Conservation (phyloP, 2,329 filamentous ascomycete genomes). For the Pseudogymnoascus sp. region DNA sequence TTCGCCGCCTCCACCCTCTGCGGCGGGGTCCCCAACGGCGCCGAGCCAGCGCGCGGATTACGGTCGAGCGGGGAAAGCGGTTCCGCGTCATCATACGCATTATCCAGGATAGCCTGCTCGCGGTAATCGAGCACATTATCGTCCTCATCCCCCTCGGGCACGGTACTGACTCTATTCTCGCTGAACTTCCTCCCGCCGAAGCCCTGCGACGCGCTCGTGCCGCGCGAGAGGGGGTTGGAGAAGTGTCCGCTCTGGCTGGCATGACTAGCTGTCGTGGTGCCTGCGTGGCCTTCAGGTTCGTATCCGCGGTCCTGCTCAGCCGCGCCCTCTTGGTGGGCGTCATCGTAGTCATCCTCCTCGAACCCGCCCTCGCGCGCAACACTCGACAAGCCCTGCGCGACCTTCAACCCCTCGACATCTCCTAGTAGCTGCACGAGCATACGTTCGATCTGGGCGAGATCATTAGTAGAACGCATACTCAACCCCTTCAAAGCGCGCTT, state of each 20-base stretch:
- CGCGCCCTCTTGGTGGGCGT: constrained; percentile 44
- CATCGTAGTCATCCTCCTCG: constrained; percentile 58
- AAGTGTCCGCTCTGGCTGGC: constrained; percentile 70
- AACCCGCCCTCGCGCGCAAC: constrained; percentile 47
- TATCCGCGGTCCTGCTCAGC: constrained; percentile 67
- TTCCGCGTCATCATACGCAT: constrained; percentile 51
- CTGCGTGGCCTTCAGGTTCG: constrained; percentile 72
- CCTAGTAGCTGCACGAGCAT: constrained; percentile 87
- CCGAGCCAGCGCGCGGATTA: constrained; percentile 41
- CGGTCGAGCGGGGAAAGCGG: constrained; percentile 53
- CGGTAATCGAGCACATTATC: constrained; percentile 45
- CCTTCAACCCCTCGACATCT: constrained; percentile 80
- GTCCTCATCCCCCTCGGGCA: constrained; percentile 75
- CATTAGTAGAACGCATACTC: constrained; percentile 77
- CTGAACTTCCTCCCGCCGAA: constrained; percentile 44
- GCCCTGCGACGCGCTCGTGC: constrained; percentile 30
- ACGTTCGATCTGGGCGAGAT: constrained; percentile 79
- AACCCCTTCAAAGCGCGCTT: constrained; percentile 86
- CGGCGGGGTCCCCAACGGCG: constrained; percentile 50
- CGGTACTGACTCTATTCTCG: constrained; percentile 81
- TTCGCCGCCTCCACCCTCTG: constrained; percentile 34
- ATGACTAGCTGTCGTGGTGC: constrained; percentile 63
- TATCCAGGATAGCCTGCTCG: constrained; percentile 40
- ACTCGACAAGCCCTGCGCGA: constrained; percentile 36
- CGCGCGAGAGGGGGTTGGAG: constrained; percentile 48